Conservation (phyloP, 345 rosid species). For the Linum tenue region DNA sequence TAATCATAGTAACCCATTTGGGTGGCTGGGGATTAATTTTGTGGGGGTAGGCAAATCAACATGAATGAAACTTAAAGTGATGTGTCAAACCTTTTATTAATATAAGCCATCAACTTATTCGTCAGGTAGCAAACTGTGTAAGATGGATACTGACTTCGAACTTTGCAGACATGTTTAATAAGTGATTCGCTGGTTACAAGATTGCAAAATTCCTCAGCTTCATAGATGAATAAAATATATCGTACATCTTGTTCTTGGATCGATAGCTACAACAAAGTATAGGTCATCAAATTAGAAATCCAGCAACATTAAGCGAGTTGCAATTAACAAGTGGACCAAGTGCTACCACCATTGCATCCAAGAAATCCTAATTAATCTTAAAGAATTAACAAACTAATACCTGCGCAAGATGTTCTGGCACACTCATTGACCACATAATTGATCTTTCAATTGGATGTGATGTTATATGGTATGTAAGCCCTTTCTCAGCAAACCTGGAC, state of each 20-base stretch:
- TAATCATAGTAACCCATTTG: too few species aligned
- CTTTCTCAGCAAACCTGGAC: conserved; percentile 75
- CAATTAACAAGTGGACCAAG: not conserved
- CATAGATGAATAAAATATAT: conserved; percentile 55
- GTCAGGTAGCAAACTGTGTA: conserved; percentile 82
- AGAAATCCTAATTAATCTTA: too few species aligned
- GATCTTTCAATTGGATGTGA: conserved; percentile 79
- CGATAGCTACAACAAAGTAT: conserved; percentile 43
- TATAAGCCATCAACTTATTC: conserved; percentile 67
- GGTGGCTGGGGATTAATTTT: too few species aligned
- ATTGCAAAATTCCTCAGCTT: conserved; percentile 82
- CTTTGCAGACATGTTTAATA: conserved; percentile 47
- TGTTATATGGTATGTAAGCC: conserved; percentile 52
- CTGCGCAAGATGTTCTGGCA: conserved; percentile 66
- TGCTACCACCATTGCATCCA: not conserved
- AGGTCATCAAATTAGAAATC: conserved; percentile 11
- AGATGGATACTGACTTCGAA: conserved; percentile 57
- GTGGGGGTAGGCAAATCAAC: too few species aligned
- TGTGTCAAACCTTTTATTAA: conserved; percentile 56
- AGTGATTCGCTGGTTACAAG: conserved; percentile 46
- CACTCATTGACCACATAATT: conserved; percentile 69
- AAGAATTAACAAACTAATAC: conserved; percentile 24
- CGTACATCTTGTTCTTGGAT: conserved; percentile 39
- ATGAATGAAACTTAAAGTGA: too few species aligned
- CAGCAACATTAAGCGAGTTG: not conserved